These are phyloP conservation scores for Synchytrium microbalum DNA, from an alignment of 371 early-diverging fungal genomes.

Conservation along the genomic window DNA sequence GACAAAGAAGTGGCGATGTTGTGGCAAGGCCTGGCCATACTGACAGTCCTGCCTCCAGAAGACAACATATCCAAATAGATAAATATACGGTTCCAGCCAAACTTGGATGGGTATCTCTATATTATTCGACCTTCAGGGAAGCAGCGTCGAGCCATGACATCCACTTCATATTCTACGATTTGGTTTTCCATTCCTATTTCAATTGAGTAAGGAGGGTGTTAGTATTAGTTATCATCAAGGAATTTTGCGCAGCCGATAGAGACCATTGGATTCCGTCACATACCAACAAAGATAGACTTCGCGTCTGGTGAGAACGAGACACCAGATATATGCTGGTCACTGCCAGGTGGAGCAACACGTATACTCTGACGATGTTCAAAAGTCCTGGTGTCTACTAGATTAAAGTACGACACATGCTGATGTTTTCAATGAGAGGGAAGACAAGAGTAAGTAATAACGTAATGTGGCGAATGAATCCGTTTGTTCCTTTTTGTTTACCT, in stretches of 20 bases:
- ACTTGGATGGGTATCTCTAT: too few species aligned
- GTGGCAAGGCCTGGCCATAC: too few species aligned
- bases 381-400: slow-evolving; percentile 77
- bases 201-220: slow-evolving; percentile 1
- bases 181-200: slow-evolving; percentile 33
- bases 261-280: slow-evolving; percentile 11
- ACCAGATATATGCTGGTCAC: slow-evolving; percentile 75
- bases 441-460: slow-evolving; percentile 3
- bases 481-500: slow-evolving; percentile 33
- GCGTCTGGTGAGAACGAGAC: slow-evolving; percentile 69
- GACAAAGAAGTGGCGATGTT: too few species aligned
- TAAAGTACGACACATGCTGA: slow-evolving; percentile 72
- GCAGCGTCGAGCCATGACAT: slow-evolving; percentile 36
- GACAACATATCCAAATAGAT: not conserved
- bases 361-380: slow-evolving; percentile 63
- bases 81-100: too few species aligned
- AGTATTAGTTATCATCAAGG: not conserved
- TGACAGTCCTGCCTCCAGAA: too few species aligned
- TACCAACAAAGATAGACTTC: slow-evolving; percentile 71
- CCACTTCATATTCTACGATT: slow-evolving; percentile 44
- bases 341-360: slow-evolving; percentile 39
- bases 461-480: not conserved
- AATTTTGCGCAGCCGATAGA: not conserved
- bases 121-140: slow-evolving; percentile 43
- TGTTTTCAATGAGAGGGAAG: not conserved